A percentile compares a stretch with the other conserved stretches of the same genome.
These are phyloP conservation scores for Urostyla sp. DNA, from an alignment of 73 alveolate genomes.

Conservation along the genomic window DNA sequence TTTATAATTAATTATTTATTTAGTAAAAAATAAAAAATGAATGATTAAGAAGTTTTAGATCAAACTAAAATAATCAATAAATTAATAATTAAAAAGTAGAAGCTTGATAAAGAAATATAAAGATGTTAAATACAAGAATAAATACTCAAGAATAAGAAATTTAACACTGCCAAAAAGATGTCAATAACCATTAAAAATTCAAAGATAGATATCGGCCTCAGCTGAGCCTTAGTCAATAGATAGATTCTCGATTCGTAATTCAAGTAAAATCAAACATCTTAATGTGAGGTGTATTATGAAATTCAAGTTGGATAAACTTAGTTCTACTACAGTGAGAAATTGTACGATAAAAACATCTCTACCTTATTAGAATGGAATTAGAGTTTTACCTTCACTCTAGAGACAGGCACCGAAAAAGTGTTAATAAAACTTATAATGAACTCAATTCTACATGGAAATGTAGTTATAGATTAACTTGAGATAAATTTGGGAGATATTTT, in stretches of 20 bases:
- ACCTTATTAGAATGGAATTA: constrained; percentile 18
- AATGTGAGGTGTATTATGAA: not conserved
- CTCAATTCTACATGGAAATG: not conserved
- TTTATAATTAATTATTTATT: not conserved
- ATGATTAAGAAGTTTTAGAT: not conserved
- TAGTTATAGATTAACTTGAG: constrained; percentile 1
- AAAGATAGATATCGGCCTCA: constrained; percentile 26
- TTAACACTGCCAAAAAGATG: not conserved
- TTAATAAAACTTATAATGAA: not conserved
- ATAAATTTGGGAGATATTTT: not conserved
- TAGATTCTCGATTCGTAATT: not conserved
- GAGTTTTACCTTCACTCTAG: constrained; percentile 7
- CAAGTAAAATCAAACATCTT: not conserved
- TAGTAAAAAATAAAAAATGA: not conserved
- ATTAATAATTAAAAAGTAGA: not conserved
- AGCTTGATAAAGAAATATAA: constrained; percentile 24
- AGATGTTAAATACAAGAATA: constrained; percentile 1
- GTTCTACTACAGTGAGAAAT: constrained; percentile 5
- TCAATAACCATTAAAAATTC: constrained; percentile 29
- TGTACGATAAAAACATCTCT: not conserved
- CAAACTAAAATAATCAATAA: not conserved
- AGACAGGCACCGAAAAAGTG: constrained; percentile 1
- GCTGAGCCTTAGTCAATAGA: not conserved
- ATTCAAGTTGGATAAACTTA: not conserved
- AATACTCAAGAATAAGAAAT: not conserved